Evolutionary conservation across 2,329 filamentous ascomycete species (phyloP), one percentile per base, ranked within the genome.

Genomic region (Scytalidium lignicola): DNA sequence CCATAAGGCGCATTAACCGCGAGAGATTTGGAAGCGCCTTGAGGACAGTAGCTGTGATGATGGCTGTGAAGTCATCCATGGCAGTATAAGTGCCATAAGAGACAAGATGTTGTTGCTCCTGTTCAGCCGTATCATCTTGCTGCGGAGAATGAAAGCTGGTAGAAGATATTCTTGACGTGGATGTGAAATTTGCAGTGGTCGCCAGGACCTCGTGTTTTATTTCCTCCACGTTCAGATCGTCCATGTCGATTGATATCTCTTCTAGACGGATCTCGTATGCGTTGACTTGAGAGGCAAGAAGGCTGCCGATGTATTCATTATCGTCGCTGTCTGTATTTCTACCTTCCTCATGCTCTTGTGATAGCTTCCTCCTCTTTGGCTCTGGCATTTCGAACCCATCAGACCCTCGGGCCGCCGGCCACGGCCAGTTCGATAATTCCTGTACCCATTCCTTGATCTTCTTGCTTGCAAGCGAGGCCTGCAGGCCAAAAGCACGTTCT

Each of bases 21-120:
- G 89, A 86, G 40, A 96, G 71, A 51, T 87, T 85, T 1, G 93
- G 93, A 18, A 99, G 75, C 3, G 90, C 83, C 62, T 93, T 88
- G n/a, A 99, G 71, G 17, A 96, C 87, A 28, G 92, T 95, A 22
- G 91, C 88, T 1, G 93, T 96, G 49, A 97, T 80, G 43, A 97
- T 78, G 20, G 92, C 89, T 8, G 90, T 91, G 60, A 96, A 82
- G 66, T 97, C 93, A 59, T 93, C 90, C 74, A 97, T 81, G 52
- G 79, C 83, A 54, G 79, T 80, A 66, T 88, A 88, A 40, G 73
- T 71, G 59, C 60, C 43, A 68, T 62, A 47, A 65, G 62, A 40
- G 65, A 62, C 48, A 62, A 65, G 62, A 22, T 63, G 49, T 47
- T 49, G 50, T 49, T 58, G 49, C 64, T 68, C 44, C 72, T 75